Percentiles rank a stretch among this genome's conserved stretches.
phyloP scores from a whole-genome alignment of 495 filamentous ascomycete species.

The Letharia columbiana region DNA sequence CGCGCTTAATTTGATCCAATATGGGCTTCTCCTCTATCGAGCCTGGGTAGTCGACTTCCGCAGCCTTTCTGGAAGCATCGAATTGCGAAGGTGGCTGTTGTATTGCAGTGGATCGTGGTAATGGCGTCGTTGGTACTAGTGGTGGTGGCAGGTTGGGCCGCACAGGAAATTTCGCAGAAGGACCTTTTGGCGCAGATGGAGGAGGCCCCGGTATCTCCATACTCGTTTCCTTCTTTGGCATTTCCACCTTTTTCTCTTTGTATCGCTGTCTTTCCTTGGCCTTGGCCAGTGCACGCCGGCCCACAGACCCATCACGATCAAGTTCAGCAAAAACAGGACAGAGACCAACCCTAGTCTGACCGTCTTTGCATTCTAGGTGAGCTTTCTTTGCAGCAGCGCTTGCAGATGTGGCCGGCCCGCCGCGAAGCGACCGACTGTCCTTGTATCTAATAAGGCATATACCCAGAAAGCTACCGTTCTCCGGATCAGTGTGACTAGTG shows the following conservation, averaged over 20 bases:
- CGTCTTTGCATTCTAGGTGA: conserved; percentile 46
- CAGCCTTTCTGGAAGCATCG: conserved; percentile 29
- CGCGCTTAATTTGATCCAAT: conserved; percentile 57
- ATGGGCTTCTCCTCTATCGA: conserved; percentile 55
- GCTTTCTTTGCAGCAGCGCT: conserved; percentile 70
- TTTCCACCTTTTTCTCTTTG: conserved; percentile 36
- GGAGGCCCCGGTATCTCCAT: conserved; percentile 54
- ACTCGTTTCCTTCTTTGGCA: conserved; percentile 30
- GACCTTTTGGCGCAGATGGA: conserved; percentile 77
- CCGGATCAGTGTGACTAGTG: conserved; percentile 83
- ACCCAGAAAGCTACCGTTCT: conserved; percentile 84
- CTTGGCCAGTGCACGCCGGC: conserved; percentile 60
- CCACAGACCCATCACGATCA: conserved; percentile 78
- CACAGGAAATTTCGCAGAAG: conserved; percentile 54
- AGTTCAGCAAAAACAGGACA: conserved; percentile 69
- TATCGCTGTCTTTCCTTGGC: conserved; percentile 56
- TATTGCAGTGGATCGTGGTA: conserved; percentile 23
- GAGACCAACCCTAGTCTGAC: conserved; percentile 66
- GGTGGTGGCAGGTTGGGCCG: conserved; percentile 37
- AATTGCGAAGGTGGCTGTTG: conserved; percentile 11
- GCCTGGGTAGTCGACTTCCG: conserved; percentile 40
- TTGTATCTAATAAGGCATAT: conserved; percentile 85
- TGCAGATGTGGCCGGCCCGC: conserved; percentile 49
- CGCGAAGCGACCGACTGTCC: conserved; percentile 53
- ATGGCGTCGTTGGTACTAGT: conserved; percentile 37